Conservation (phyloP, 192 early-diverging fungal genomes). For the Coemansia sp. region DNA sequence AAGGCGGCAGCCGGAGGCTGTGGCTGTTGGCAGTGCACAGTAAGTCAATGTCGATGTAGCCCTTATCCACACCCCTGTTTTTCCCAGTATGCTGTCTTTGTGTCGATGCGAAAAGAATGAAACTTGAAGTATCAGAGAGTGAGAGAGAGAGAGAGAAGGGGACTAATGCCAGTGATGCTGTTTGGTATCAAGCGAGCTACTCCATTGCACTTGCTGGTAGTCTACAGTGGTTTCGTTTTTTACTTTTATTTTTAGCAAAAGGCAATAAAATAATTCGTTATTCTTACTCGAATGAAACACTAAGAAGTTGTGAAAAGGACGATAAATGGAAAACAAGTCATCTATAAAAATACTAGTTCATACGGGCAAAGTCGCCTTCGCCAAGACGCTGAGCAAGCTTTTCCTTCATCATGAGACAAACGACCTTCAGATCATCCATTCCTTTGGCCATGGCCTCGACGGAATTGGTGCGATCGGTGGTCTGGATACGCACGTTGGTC, state of each 20-base stretch:
- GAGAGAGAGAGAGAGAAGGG: too few species aligned
- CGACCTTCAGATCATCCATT: constrained; percentile 73
- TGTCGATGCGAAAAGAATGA: too few species aligned
- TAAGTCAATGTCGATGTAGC: too few species aligned
- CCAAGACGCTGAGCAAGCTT: constrained; percentile 63
- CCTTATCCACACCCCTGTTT: too few species aligned
- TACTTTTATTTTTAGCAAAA: not conserved
- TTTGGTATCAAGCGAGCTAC: too few species aligned
- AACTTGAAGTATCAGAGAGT: too few species aligned
- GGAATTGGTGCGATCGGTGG: constrained; percentile 73
- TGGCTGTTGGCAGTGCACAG: constrained; percentile 25
- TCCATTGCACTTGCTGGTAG: too few species aligned
- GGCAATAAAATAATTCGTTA: not conserved
- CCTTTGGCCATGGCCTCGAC: constrained; percentile 85
- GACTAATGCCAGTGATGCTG: not conserved
- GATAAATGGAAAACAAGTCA: not conserved
- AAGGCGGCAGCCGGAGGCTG: constrained; percentile 27
- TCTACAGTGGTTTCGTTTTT: too few species aligned
- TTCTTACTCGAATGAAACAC: not conserved
- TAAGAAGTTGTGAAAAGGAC: not conserved
- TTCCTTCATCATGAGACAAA: constrained; percentile 68
- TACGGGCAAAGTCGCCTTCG: constrained; percentile 59
- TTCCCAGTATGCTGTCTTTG: not conserved
- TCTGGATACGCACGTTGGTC: constrained; percentile 92
- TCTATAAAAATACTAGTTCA: constrained; percentile 8